Evolutionary conservation across 192 early-diverging fungal genomes (phyloP).

Genomic region (Gaertneriomyces sp.): DNA sequence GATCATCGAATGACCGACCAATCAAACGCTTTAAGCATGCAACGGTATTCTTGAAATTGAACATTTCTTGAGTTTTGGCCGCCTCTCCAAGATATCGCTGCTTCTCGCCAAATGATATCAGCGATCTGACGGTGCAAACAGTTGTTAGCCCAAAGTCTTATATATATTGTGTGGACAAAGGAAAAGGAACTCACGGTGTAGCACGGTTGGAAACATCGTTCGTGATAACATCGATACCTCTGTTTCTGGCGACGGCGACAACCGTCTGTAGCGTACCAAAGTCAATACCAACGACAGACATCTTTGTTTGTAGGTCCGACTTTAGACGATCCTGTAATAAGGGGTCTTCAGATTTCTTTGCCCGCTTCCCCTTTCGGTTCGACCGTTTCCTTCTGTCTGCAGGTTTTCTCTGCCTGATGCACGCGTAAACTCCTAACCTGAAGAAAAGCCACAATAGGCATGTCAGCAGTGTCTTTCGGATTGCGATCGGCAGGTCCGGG

Average conservation of each 20-base stretch:
- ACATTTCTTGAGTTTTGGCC: slow-evolving; percentile 88
- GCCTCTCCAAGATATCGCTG: slow-evolving; percentile 93
- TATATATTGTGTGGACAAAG: background rate
- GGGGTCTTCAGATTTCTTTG: slow-evolving; percentile 4
- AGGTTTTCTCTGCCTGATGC: no score
- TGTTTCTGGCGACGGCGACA: slow-evolving; percentile 95
- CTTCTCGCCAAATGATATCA: slow-evolving; percentile 93
- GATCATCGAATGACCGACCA: slow-evolving; percentile 81
- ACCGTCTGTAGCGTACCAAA: slow-evolving; percentile 95
- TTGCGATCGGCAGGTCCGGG: no score
- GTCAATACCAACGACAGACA: slow-evolving; percentile 87
- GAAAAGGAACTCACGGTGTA: slow-evolving; percentile 71
- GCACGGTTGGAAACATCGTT: slow-evolving; percentile 97
- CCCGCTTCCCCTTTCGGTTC: background rate
- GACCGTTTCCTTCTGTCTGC: no score
- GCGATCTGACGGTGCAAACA: slow-evolving; percentile 49
- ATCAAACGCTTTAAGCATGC: slow-evolving; percentile 84
- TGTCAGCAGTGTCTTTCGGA: no score
- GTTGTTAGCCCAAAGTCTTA: background rate
- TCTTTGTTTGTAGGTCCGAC: slow-evolving; percentile 18
- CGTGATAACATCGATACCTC: slow-evolving; percentile 94
- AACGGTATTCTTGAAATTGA: slow-evolving; percentile 97
- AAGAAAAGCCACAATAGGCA: background rate
- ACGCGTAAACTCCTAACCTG: background rate
- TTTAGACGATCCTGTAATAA: slow-evolving; percentile 4